Percentiles rank a stretch among this genome's conserved stretches.
Conservation (phyloP, 2,329 filamentous ascomycete genomes). For the Daldinia sp. region DNA sequence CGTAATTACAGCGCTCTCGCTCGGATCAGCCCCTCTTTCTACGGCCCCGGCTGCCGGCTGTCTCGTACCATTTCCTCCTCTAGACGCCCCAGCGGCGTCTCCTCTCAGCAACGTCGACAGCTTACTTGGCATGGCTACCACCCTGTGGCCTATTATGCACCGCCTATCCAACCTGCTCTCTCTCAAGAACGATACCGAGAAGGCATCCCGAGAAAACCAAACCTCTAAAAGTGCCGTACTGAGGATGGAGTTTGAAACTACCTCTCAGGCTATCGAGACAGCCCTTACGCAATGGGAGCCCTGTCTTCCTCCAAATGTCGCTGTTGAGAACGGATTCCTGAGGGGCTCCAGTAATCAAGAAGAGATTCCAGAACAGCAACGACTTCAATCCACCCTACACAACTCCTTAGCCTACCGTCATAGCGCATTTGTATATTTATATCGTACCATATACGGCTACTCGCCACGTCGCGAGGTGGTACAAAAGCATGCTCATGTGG, state of each 20-base stretch:
- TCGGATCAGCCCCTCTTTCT: constrained; percentile 65
- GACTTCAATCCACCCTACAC: constrained; percentile 63
- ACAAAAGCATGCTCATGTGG: constrained; percentile 60
- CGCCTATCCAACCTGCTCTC: constrained; percentile 64
- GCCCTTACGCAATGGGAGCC: constrained; percentile 66
- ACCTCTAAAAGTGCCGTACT: constrained; percentile 57
- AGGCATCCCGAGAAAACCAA: constrained; percentile 53
- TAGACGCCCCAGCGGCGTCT: constrained; percentile 55
- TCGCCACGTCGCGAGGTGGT: constrained; percentile 58
- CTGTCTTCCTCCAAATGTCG: constrained; percentile 53
- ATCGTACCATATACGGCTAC: constrained; percentile 61
- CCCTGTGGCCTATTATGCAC: constrained; percentile 70
- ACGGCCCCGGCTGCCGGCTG: constrained; percentile 57
- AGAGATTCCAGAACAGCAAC: constrained; percentile 49
- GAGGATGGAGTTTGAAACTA: constrained; percentile 59
- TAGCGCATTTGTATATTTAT: constrained; percentile 65
- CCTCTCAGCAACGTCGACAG: constrained; percentile 64
- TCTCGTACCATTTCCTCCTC: constrained; percentile 56
- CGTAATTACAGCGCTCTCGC: constrained; percentile 69
- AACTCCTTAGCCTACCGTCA: constrained; percentile 69
- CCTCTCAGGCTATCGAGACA: constrained; percentile 62
- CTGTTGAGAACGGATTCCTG: constrained; percentile 40
- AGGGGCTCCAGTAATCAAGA: constrained; percentile 28
- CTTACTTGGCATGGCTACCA: constrained; percentile 67
- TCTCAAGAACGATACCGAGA: constrained; percentile 61